phyloP scores from a whole-genome alignment of 2,329 filamentous ascomycete genomes.

The Scytalidium lignicola region DNA sequence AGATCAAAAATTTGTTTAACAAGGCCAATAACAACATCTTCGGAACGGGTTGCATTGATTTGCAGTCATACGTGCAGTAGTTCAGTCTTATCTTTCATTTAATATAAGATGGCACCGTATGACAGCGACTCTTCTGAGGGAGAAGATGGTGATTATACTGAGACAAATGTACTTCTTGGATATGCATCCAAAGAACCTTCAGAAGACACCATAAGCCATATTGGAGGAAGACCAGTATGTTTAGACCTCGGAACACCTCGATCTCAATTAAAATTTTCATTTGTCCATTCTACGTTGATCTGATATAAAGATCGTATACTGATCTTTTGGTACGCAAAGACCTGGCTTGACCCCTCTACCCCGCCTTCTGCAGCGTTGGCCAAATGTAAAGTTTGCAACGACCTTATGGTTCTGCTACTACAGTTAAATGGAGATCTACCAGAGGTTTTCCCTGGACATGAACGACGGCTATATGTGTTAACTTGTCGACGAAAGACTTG shows the following conservation, averaged over 20 bases:
- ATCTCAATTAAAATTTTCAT: background rate
- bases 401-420: constrained; percentile 76
- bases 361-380: constrained; percentile 72
- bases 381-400: constrained; percentile 82
- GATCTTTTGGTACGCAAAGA: constrained; percentile 43
- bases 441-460: constrained; percentile 78
- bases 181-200: constrained; percentile 72
- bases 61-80: background rate
- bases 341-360: constrained; percentile 72
- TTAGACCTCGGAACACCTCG: background rate
- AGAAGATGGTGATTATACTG: constrained; percentile 62
- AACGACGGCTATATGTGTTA: constrained; percentile 83
- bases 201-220: constrained; percentile 78
- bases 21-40: background rate
- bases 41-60: background rate
- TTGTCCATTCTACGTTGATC: background rate
- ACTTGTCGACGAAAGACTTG: constrained; percentile 74
- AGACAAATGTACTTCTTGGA: constrained; percentile 85
- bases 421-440: constrained; percentile 90
- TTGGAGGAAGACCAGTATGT: constrained; percentile 81
- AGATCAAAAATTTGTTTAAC: constrained; percentile 2
- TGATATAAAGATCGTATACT: constrained; percentile 13
- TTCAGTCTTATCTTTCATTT: background rate
- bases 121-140: constrained; percentile 79
- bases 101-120: constrained; percentile 63